Conservation (phyloP, 2,329 filamentous ascomycete species). For the Aspergillus luchuensis region DNA sequence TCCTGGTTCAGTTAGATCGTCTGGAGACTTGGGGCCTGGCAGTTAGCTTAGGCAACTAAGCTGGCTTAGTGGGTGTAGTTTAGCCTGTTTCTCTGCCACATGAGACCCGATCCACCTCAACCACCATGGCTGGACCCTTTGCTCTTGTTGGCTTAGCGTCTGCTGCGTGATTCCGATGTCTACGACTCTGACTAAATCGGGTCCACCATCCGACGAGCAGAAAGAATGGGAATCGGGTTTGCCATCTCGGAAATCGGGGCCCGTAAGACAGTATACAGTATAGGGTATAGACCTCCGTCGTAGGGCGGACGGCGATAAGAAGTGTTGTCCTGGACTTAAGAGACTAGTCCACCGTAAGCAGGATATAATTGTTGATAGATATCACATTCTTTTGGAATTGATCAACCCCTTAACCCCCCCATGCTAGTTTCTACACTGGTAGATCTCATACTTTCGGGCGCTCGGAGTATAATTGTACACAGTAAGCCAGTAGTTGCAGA, state of each 20-base stretch:
- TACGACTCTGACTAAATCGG: neutral
- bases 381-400: neutral
- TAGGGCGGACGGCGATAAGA: neutral
- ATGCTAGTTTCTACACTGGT: conserved; percentile 2
- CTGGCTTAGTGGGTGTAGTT: conserved; percentile 12
- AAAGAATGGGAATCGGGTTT: conserved; percentile 14
- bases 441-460: neutral
- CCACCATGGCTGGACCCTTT: conserved; percentile 12
- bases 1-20: conserved; percentile 23
- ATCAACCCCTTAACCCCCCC: neutral
- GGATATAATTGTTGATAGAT: neutral
- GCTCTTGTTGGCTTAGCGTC: conserved; percentile 10
- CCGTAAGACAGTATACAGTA: conserved; percentile 1
- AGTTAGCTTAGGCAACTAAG: conserved; percentile 11
- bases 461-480: conserved; percentile 4
- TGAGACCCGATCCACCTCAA: conserved; percentile 18
- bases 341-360: neutral
- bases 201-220: conserved; percentile 16
- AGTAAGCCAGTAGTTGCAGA: neutral
- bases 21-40: conserved; percentile 6
- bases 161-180: neutral
- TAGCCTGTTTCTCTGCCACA: conserved; percentile 22
- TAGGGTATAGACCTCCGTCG: neutral
- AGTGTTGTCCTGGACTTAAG: too few relatives aligned
- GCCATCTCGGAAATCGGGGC: conserved; percentile 17